These are phyloP conservation scores for Domatiomyces catenatus DNA, from an alignment of 2,329 filamentous ascomycete species.

Conservation along the genomic window DNA sequence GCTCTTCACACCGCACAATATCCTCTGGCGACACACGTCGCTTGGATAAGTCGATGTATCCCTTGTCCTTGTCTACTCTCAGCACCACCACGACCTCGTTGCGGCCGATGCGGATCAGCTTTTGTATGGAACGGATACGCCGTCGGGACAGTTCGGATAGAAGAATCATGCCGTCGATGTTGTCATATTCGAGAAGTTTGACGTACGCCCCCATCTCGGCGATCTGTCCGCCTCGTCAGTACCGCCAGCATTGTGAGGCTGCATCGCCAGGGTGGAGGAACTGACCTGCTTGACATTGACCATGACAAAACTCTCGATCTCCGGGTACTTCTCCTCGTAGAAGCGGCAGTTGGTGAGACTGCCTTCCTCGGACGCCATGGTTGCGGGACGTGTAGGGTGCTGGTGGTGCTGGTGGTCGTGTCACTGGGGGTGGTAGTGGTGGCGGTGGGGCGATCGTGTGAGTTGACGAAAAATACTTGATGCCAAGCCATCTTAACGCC, in stretches of 20 bases:
- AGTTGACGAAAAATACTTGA: not conserved
- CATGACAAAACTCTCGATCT: conserved; percentile 99
- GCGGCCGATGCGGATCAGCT: conserved; percentile 91
- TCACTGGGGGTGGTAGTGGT: not conserved
- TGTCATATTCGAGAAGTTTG: conserved; percentile 98
- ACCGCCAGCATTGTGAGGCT: conserved; percentile 1
- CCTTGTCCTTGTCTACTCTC: conserved; percentile 98
- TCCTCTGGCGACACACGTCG: conserved; percentile 94
- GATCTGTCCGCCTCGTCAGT: conserved; percentile 43
- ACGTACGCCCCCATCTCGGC: conserved; percentile 99
- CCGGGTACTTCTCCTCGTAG: conserved; percentile 93
- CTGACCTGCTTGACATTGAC: conserved; percentile 94
- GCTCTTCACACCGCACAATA: conserved; percentile 95
- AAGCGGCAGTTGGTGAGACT: conserved; percentile 93
- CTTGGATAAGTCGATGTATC: conserved; percentile 98
- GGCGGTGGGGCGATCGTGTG: not conserved
- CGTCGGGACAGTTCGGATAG: conserved; percentile 92
- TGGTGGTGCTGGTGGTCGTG: not conserved
- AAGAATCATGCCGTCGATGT: conserved; percentile 99
- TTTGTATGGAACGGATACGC: conserved; percentile 97
- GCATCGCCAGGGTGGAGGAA: not conserved
- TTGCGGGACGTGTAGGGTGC: conserved; percentile 2
- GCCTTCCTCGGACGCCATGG: conserved; percentile 24
- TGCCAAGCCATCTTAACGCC: not conserved
- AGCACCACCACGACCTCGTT: conserved; percentile 98